Evolutionary conservation across 2,329 filamentous ascomycete species (phyloP).

Genomic region (Rosellinia necatrix): DNA sequence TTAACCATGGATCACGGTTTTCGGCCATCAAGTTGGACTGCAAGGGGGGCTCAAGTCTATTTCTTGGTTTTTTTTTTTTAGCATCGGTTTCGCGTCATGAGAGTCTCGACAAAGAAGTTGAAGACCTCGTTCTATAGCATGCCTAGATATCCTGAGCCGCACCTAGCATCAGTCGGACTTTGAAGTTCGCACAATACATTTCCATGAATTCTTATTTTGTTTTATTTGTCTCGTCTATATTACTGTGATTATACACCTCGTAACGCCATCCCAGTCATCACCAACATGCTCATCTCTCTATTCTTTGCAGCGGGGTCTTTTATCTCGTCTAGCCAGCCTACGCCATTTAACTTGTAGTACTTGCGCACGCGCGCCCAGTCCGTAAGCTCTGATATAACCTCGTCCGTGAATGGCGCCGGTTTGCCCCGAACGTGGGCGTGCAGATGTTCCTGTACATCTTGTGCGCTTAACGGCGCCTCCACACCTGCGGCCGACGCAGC

Average conservation of each 20-base stretch:
- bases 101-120: not conserved
- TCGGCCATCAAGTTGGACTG: not conserved
- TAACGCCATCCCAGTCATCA: slow-evolving; percentile 79
- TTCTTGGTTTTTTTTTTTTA: not conserved
- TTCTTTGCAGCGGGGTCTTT: slow-evolving; percentile 50
- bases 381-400: slow-evolving; percentile 59
- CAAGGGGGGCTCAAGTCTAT: not conserved
- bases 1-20: slow-evolving; percentile 14
- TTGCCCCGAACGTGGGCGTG: slow-evolving; percentile 64
- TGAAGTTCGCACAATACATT: not conserved
- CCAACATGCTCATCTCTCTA: slow-evolving; percentile 67
- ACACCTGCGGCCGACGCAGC: not conserved
- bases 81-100: not conserved
- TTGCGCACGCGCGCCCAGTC: slow-evolving; percentile 77
- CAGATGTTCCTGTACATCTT: slow-evolving; percentile 64
- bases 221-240: not conserved
- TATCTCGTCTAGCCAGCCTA: slow-evolving; percentile 55
- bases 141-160: not conserved
- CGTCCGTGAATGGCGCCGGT: slow-evolving; percentile 64
- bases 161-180: not conserved
- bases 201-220: not conserved
- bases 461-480: slow-evolving; percentile 37
- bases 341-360: slow-evolving; percentile 79
- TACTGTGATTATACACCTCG: slow-evolving; percentile 55
- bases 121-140: slow-evolving; percentile 2